Conservation (phyloP, 1,139 yeast species). For the Yamadazyma diddensiae region DNA sequence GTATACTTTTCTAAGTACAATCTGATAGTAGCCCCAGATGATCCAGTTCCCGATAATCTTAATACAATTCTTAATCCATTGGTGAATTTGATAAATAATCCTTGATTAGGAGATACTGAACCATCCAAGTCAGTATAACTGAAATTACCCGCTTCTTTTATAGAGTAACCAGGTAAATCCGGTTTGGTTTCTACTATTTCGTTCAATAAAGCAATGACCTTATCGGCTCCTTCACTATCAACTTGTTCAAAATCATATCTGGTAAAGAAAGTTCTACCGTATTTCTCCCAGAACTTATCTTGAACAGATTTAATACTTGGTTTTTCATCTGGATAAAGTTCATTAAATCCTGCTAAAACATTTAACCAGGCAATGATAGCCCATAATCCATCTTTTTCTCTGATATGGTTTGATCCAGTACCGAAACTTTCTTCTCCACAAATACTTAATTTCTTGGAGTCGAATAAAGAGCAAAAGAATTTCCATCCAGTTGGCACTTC, state of each 20-base stretch:
- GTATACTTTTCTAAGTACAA: constrained; percentile 86
- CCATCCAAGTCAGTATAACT: constrained; percentile 95
- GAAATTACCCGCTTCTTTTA: constrained; percentile 82
- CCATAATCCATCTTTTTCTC: constrained; percentile 98
- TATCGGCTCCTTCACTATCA: constrained; percentile 67
- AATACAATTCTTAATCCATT: constrained; percentile 86
- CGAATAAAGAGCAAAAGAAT: constrained; percentile 93
- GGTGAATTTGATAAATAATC: constrained; percentile 76
- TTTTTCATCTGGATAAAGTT: constrained; percentile 48
- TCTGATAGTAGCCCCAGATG: constrained; percentile 96
- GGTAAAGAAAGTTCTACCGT: constrained; percentile 97
- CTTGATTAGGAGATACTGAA: constrained; percentile 86
- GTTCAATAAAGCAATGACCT: constrained; percentile 60
- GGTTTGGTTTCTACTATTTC: constrained; percentile 26
- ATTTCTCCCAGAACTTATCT: constrained; percentile 81
- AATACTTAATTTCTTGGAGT: constrained; percentile 86
- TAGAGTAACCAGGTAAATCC: constrained; percentile 46
- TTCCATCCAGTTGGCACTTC: constrained; percentile 99
- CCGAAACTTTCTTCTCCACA: constrained; percentile 99
- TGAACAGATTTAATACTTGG: constrained; percentile 79
- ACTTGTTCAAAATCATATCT: constrained; percentile 93
- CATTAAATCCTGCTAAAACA: constrained; percentile 78
- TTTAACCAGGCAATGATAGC: constrained; percentile 97
- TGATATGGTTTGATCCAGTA: constrained; percentile 94
- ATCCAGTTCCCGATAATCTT: constrained; percentile 96